phyloP scores from a whole-genome alignment of 345 rosid species.

The Xanthoceras sorbifolium region DNA sequence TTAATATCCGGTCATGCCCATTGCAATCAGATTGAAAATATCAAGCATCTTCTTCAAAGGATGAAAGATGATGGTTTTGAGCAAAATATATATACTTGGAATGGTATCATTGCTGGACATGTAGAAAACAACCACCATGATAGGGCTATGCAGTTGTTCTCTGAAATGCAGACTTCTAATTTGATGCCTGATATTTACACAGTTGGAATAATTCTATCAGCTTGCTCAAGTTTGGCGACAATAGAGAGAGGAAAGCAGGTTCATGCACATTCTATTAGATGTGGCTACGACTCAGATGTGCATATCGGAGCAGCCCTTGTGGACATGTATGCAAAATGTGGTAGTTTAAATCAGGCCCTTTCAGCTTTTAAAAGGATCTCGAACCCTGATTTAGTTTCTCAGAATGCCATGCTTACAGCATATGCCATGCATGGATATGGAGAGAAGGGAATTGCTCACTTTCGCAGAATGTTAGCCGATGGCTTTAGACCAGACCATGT shows the following conservation, averaged over 20 bases:
- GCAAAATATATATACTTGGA: slow-evolving; percentile 62
- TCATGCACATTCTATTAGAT: slow-evolving; percentile 45
- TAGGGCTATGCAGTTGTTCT: slow-evolving; percentile 38
- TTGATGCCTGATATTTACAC: slow-evolving; percentile 49
- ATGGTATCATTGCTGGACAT: slow-evolving; percentile 50
- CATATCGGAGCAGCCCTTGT: slow-evolving; percentile 54
- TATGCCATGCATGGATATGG: slow-evolving; percentile 55
- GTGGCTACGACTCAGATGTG: slow-evolving; percentile 37
- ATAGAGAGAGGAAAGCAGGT: slow-evolving; percentile 49
- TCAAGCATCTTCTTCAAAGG: slow-evolving; percentile 32
- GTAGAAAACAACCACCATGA: slow-evolving; percentile 48
- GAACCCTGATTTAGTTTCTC: slow-evolving; percentile 43
- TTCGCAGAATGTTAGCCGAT: slow-evolving; percentile 38
- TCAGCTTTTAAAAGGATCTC: slow-evolving; percentile 36
- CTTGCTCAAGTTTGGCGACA: slow-evolving; percentile 55
- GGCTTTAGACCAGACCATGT: slow-evolving; percentile 55
- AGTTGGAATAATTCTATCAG: slow-evolving; percentile 45
- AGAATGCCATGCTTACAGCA: slow-evolving; percentile 59
- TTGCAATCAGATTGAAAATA: slow-evolving; percentile 35
- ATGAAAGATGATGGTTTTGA: slow-evolving; percentile 57
- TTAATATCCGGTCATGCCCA: slow-evolving; percentile 60
- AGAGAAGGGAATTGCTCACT: slow-evolving; percentile 48
- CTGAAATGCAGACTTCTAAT: slow-evolving; percentile 35
- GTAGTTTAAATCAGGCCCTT: slow-evolving; percentile 40
- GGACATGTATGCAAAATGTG: slow-evolving; percentile 63